Percentiles rank a stretch among this genome's conserved stretches.
Conservation (phyloP, 345 rosid species). For the Raphanus sativus region DNA sequence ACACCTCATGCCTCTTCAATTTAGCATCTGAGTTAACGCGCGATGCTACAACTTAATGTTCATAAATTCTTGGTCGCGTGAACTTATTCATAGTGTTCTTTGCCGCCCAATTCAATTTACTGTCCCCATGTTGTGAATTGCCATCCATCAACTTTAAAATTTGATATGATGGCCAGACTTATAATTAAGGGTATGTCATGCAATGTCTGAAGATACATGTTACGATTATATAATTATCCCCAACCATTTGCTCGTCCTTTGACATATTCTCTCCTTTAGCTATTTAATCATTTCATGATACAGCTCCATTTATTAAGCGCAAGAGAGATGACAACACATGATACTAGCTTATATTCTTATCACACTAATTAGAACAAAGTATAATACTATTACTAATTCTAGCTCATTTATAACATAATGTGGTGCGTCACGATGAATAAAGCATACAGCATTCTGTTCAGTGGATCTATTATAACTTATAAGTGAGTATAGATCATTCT, state of each 20-base stretch:
- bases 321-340: not conserved
- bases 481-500: not conserved
- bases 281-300: not conserved
- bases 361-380: not conserved
- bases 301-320: not conserved
- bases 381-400: not conserved
- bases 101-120: not conserved
- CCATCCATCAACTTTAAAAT: not conserved
- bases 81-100: not conserved
- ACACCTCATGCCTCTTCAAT: no score
- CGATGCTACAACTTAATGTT: not conserved
- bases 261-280: not conserved
- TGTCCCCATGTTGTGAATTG: not conserved
- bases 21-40: no score
- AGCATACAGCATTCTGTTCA: not conserved
- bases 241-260: not conserved
- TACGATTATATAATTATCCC: not conserved
- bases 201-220: not conserved
- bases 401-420: not conserved
- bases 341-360: not conserved
- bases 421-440: not conserved
- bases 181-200: not conserved
- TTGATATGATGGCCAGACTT: not conserved
- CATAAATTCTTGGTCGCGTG: not conserved
- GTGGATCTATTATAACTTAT: not conserved